Base-by-base conservation (phyloP, 352 stramenopile species). In the Phytopythium oedochilum region DNA sequence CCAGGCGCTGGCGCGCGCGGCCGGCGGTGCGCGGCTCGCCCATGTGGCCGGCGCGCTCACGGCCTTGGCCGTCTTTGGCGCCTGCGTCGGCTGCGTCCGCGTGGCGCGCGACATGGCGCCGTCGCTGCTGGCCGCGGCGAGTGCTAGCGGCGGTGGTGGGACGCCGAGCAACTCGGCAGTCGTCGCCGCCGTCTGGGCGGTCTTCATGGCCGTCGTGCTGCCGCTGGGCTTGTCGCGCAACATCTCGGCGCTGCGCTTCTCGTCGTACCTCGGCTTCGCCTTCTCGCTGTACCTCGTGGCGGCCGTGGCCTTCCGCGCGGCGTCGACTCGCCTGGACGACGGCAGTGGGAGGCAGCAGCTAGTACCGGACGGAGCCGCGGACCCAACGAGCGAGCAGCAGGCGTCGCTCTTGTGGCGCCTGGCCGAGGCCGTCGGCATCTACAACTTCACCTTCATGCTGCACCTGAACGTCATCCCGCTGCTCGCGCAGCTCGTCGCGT, bases 391-490 rank as follows among this genome's bases (percentile, higher is more conserved):
- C 7, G 49, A 7, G 12, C 12, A 28, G n/a, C 12, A 28, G n/a
- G 36, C 58, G 11, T 35, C 60, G 38, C 56, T 69, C 40, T 74
- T 88, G 55, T 79, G 69, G 51, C 70, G 71, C 12, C 35, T 89
- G 9, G 75, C 81, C 3, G 77, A 89, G 52, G 68, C 69, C 28
- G 76, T 88, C 32, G 78, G 78, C 20, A 88, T 92, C 53, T 92
- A 90, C 71, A 92, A 92, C 55, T 92, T 89, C 55, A 86, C 79
- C 9, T 92, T 90, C 60, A 89, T 92, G 77, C 64, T 89, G 38
- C 82, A 92, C 22, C 53, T 92, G 47, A 92, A 92, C 44, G 77
- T 92, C 46, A 84, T 92, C 53, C 82, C 82, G 26, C 57, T 92
- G 10, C 66, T 88, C 11, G 73, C 70, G 4, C 80, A 89, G 45